A percentile compares a stretch with the other conserved stretches of the same genome.
Evolutionary conservation across 2,329 filamentous ascomycete genomes (phyloP).

Genomic region (Colletotrichum magnum): DNA sequence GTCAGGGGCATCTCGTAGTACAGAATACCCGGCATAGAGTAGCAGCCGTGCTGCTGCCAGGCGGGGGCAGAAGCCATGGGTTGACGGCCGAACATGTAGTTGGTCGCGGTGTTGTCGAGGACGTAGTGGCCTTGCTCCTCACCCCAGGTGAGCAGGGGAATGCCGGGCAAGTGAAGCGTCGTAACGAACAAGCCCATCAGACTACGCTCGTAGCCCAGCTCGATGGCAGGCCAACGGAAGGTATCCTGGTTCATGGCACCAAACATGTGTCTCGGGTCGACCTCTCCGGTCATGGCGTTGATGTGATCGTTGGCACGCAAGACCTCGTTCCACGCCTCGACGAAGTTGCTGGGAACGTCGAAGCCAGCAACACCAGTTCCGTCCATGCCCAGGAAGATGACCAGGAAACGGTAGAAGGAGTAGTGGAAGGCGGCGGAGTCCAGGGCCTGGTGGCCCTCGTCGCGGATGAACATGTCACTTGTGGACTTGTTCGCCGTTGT

Average conservation of each 20-base stretch:
- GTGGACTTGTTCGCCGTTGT: slow-evolving; percentile 39
- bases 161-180: slow-evolving; percentile 73
- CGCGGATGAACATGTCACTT: slow-evolving; percentile 64
- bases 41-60: slow-evolving; percentile 77
- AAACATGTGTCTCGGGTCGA: slow-evolving; percentile 76
- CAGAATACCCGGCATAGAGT: slow-evolving; percentile 67
- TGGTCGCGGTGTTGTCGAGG: slow-evolving; percentile 73
- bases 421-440: slow-evolving; percentile 61
- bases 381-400: slow-evolving; percentile 51
- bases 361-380: slow-evolving; percentile 49
- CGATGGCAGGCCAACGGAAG: slow-evolving; percentile 73
- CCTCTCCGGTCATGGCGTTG: slow-evolving; percentile 71
- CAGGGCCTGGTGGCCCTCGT: slow-evolving; percentile 64
- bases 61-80: slow-evolving; percentile 73
- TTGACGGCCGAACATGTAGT: slow-evolving; percentile 76
- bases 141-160: slow-evolving; percentile 73
- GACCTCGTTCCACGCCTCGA: slow-evolving; percentile 69
- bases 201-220: slow-evolving; percentile 69
- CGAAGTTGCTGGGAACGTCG: slow-evolving; percentile 53
- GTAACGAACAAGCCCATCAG: slow-evolving; percentile 71
- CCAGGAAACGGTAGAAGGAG: slow-evolving; percentile 48
- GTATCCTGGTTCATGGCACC: slow-evolving; percentile 77
- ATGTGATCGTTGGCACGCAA: slow-evolving; percentile 71
- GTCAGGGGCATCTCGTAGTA: slow-evolving; percentile 72
- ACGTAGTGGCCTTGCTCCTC: slow-evolving; percentile 77